These are phyloP conservation scores for Brettanomyces bruxellensis DNA, from an alignment of 805 yeast genomes.

Conservation along the genomic window DNA sequence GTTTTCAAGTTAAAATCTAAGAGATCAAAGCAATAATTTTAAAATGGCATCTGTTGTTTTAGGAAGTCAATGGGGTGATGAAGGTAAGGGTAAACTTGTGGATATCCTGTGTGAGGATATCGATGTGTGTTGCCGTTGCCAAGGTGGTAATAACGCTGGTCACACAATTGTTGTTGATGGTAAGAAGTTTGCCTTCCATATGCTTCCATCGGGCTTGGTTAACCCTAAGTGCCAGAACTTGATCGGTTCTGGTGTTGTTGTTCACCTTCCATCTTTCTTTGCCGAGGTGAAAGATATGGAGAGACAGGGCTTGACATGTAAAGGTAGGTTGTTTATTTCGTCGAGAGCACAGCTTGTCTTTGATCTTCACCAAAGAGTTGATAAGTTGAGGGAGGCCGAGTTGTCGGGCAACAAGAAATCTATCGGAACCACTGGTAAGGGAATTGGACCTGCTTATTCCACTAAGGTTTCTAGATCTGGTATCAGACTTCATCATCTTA, in stretches of 20 bases:
- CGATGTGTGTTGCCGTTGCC: constrained; percentile 96
- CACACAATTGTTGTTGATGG: constrained; percentile 93
- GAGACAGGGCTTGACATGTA: constrained; percentile 68
- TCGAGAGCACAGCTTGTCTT: constrained; percentile 95
- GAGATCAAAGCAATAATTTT: neutral
- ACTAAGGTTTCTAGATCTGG: constrained; percentile 97
- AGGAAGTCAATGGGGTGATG: constrained; percentile 99
- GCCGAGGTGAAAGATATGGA: constrained; percentile 76
- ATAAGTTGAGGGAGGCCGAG: constrained; percentile 90
- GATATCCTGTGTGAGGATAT: constrained; percentile 90
- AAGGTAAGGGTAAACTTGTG: constrained; percentile 97
- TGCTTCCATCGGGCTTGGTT: constrained; percentile 97
- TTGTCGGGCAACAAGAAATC: constrained; percentile 69
- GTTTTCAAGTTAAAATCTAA: neutral
- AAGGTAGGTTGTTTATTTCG: constrained; percentile 75
- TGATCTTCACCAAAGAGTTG: constrained; percentile 97
- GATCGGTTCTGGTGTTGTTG: constrained; percentile 93
- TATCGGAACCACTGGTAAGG: constrained; percentile 98
- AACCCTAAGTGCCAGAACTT: constrained; percentile 85
- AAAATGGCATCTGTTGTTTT: constrained; percentile 83
- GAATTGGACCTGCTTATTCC: constrained; percentile 97
- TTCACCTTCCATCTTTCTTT: constrained; percentile 90
- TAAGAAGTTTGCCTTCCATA: constrained; percentile 92
- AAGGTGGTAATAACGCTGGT: constrained; percentile 99
- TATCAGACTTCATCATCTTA: constrained; percentile 91